Evolutionary conservation across 192 early-diverging fungal genomes (phyloP).

Genomic region (Umbelopsis vinacea): DNA sequence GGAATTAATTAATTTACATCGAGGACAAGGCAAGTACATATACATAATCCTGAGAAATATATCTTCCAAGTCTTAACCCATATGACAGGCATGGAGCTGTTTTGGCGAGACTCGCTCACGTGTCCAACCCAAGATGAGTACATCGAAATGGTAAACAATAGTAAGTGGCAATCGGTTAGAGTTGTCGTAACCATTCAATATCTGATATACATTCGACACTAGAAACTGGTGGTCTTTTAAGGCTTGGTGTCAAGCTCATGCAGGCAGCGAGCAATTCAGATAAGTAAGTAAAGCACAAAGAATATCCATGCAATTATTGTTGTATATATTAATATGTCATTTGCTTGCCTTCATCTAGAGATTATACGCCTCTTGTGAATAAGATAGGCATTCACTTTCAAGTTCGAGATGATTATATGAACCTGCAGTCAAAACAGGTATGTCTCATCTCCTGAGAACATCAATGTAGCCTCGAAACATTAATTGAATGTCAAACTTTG

Average conservation of each 20-base stretch:
- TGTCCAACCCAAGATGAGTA: slow-evolving; percentile 95
- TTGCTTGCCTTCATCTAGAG: slow-evolving; percentile 43
- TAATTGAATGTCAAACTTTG: background rate
- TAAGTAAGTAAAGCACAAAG: slow-evolving; percentile 26
- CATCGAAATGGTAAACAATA: slow-evolving; percentile 94
- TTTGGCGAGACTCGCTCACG: slow-evolving; percentile 89
- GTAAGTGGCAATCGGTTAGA: slow-evolving; percentile 52
- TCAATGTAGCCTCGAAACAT: background rate
- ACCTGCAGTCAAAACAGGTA: slow-evolving; percentile 84
- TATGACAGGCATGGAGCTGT: slow-evolving; percentile 86
- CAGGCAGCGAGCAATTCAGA: slow-evolving; percentile 63
- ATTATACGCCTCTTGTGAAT: slow-evolving; percentile 83
- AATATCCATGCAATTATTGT: background rate
- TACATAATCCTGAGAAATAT: background rate
- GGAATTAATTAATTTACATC: slow-evolving; percentile 89
- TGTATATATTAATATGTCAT: background rate
- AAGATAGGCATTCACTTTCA: slow-evolving; percentile 95
- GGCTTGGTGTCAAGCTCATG: slow-evolving; percentile 95
- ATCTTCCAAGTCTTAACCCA: background rate
- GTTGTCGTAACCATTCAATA: background rate
- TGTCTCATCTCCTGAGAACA: background rate
- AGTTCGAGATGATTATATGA: slow-evolving; percentile 97
- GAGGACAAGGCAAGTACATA: slow-evolving; percentile 68
- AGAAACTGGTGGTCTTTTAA: slow-evolving; percentile 97
- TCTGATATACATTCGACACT: background rate